A percentile compares a stretch with the other conserved stretches of the same genome.
Conservation (phyloP, 495 filamentous ascomycete genomes). For the Amniculicola lignicola region DNA sequence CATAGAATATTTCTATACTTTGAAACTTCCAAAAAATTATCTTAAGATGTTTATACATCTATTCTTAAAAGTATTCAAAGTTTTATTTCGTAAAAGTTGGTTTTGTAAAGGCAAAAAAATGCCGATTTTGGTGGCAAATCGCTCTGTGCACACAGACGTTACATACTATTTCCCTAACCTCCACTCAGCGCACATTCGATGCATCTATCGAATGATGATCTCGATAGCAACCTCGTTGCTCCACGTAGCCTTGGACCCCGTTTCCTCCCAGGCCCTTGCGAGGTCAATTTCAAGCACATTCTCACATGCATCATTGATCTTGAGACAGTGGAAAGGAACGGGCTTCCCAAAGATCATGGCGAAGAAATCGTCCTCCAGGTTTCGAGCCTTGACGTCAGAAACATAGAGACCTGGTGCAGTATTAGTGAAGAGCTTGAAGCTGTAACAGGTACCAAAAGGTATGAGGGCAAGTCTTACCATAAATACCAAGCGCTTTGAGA, state of each 20-base stretch:
- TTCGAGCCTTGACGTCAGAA: constrained; percentile 58
- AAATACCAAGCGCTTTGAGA: constrained; percentile 75
- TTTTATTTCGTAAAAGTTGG: too few species aligned
- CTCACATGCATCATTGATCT: constrained; percentile 50
- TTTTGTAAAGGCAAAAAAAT: too few species aligned
- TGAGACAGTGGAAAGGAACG: constrained; percentile 65
- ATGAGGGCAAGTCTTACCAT: constrained; percentile 70
- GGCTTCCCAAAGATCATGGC: constrained; percentile 68
- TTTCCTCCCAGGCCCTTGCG: constrained; percentile 71
- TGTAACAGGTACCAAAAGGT: constrained; percentile 16
- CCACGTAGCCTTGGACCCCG: constrained; percentile 70
- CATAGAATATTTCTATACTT: too few species aligned
- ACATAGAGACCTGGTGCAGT: constrained; percentile 60
- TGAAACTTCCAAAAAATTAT: too few species aligned
- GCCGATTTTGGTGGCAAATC: too few species aligned
- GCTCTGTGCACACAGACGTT: too few species aligned
- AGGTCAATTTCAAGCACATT: constrained; percentile 76
- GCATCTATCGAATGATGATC: constrained; percentile 50
- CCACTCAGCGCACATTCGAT: too few species aligned
- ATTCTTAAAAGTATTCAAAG: too few species aligned
- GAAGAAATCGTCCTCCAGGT: constrained; percentile 67
- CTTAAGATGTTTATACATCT: too few species aligned
- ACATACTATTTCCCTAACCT: too few species aligned
- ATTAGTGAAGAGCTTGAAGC: neutral
- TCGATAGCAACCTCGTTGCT: constrained; percentile 78